Conservation (phyloP, 2,329 filamentous ascomycete species). For the Ceratocystis lukuohia region DNA sequence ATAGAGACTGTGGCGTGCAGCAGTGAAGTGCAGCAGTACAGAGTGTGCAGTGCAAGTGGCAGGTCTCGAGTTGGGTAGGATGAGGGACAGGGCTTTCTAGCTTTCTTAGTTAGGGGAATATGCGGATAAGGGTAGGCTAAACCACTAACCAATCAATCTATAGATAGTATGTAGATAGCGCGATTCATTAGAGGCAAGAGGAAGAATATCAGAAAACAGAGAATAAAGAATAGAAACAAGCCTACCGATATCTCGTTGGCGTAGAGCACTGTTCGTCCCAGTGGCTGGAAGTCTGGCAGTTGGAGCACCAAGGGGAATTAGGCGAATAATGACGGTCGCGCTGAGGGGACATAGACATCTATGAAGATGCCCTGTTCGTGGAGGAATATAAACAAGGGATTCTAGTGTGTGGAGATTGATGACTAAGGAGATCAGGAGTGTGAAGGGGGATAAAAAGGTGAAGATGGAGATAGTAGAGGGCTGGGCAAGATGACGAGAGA, state of each 20-base stretch:
- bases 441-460: neutral
- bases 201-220: neutral
- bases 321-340: neutral
- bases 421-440: neutral
- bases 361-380: neutral
- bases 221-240: neutral
- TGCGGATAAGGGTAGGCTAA: neutral
- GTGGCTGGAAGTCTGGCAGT: neutral
- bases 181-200: neutral
- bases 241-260: slow-evolving; percentile 7
- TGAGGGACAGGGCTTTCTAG: slow-evolving; percentile 6
- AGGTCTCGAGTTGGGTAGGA: neutral
- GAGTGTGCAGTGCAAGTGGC: neutral
- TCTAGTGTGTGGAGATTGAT: neutral
- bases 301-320: slow-evolving; percentile 3
- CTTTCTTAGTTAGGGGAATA: neutral
- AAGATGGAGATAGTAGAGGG: too few species aligned
- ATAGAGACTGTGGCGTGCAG: neutral
- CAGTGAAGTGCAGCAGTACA: neutral
- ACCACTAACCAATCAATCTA: neutral
- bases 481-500: too few species aligned
- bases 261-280: slow-evolving; percentile 5
- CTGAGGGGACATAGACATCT: neutral
- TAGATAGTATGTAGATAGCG: neutral
- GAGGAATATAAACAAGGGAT: neutral